Base-by-base conservation (phyloP, 805 yeast genomes). In the Wickerhamomyces alni region DNA sequence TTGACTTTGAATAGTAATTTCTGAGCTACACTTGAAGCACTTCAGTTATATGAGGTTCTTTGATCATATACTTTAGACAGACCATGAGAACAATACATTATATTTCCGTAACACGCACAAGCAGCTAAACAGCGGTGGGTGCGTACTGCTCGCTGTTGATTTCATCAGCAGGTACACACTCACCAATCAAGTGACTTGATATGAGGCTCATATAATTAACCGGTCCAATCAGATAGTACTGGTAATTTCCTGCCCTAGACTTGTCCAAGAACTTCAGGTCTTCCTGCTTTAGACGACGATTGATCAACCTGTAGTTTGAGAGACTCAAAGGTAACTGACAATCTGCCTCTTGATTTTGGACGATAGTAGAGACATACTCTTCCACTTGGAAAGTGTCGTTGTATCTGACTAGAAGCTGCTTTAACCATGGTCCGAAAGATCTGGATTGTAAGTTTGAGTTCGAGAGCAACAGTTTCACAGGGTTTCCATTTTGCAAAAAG, bases 201-300 rank as follows among this genome's bases (percentile, higher is more conserved):
- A 51, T 30, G 2, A 40, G 4, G 7, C 43, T 42, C 52, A 47
- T 51, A 33, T 53, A 55, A 0, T 22, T 35, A 10, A 37, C n/a
- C 21, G 59, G 59, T 7, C 59, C 59, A 34, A 54, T 30, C 25
- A 55, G 22, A 39, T 40, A 55, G 41, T 45, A 50, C 15, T 44
- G 43, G 30, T 25, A 34, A 8, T 41, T 33, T 2, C 40, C 29
- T 5, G 39, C 37, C 24, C 44, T 47, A 4, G 35, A 38, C 10
- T 26, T 33, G 1, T 30, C 43, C 15, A 52, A 33, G 27, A 41
- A 43, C 1, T 24, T 17, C 2, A 47, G 13, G 17, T 45, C 47
- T 0, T 35, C 25, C 8, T 29, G 11, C 3, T 27, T 9, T 3
- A 50, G 7, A 25, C 54, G 42, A 22, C 43, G 40, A 13, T 27